Base-by-base conservation (phyloP, 495 filamentous ascomycete genomes). In the Podospora bellae-mahoneyi region DNA sequence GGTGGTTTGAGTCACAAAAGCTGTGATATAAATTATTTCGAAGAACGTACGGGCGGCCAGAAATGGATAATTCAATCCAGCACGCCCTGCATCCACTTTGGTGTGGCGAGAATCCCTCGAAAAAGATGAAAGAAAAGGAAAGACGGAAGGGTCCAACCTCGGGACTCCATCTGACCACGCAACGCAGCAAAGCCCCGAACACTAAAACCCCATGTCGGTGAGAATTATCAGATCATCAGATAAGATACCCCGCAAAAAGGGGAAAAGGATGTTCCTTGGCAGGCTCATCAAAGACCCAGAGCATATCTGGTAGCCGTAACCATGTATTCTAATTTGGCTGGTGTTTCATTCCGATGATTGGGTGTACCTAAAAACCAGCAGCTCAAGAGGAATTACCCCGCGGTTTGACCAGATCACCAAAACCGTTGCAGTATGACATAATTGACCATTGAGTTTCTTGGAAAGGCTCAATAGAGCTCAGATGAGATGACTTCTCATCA, bases 181-280 rank as follows among this genome's bases (percentile, higher is more conserved):
- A 58, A 20, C n/a, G 19, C n/a, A 20, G 23, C n/a, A 20, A 20
- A 58, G 56, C 19, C 56, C n/a, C 9, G 56, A 20, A 58, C n/a
- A 20, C 56, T 58, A 58, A 20, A 20, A 20, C n/a, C 56, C 56
- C 56, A 20, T 58, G 56, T 58, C 56, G 19, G 59, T 18, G 16
- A 67, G 63, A 64, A 54, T 64, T 70, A 70, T 70, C 65, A 67
- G 69, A 70, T 70, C 65, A 70, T 70, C 69, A 65, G 65, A 67
- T 67, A 67, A 70, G 13, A 28, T 44, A 9, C 57, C 39, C 54
- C 19, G 58, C 65, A 28, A 20, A 60, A 18, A 26, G n/a, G 54
- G 64, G 6, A 48, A 48, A 10, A 48, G 39, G 39, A 48, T 48
- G 2, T 48, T 48, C 9, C 39, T 48, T 48, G 39, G 39, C 39